Evolutionary conservation across 1,284 basidiomycete genomes (phyloP), one percentile per base, ranked within the genome.

Genomic region (Rhizopogon parksii): DNA sequence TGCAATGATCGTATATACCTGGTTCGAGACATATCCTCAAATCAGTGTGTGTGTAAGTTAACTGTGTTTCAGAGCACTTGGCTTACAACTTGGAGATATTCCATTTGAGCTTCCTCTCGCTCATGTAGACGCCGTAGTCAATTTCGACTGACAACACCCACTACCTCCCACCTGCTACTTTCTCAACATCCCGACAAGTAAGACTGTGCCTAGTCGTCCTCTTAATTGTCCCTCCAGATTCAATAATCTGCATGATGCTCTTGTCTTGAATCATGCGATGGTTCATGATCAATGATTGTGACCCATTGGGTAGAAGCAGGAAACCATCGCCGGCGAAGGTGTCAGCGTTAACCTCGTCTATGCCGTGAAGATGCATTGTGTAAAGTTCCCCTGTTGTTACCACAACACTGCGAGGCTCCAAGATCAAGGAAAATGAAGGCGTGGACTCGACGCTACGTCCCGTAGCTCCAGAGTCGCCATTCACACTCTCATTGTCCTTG

Each of bases 141-240:
- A 34, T 15, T 43, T 3, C 30, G 42, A 3, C 8, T 45, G 42
- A 32, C 12, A 30, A 34, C 17, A n/a, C 42, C 17, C 19, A n/a
- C 12, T 2, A 32, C 25, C 42, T 45, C 30, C 42, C 42, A 34
- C 38, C 45, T 34, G 62, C 63, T 14, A 89, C 82, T 60, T 78
- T 84, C 54, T 76, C 76, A 5, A 94, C 88, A 61, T 90, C 88
- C 45, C 94, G 77, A 67, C 91, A 96, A 1, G 93, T 96, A 60
- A 96, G 68, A 67, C 91, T 95, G 50, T 88, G 79, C 60, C 94
- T 71, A 27, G 77, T 77, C 6, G 70, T 70, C 56, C 94, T 73
- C 53, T 66, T 65, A 61, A 91, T 70, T 14, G 65, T 64, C 14
- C 76, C 77, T 12, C 80, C 79, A 24, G 71, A 61, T 36, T 57